These are phyloP conservation scores for Dillenia suffruticosa DNA, from an alignment of 164 flowering plant species.

Conservation along the genomic window DNA sequence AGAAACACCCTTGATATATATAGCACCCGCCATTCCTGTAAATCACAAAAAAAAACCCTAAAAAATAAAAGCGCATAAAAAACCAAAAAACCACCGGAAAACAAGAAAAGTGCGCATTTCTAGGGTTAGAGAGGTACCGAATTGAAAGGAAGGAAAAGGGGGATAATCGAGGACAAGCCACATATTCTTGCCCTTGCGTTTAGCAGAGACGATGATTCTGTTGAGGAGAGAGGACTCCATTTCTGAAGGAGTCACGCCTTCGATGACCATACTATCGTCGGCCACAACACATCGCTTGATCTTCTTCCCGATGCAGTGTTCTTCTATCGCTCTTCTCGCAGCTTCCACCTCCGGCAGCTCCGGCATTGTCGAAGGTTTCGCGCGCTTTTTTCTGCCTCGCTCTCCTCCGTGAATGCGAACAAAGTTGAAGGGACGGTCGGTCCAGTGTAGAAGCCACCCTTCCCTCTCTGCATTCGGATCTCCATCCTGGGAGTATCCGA, in stretches of 20 bases:
- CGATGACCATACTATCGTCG: slow-evolving; percentile 82
- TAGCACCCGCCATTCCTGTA: slow-evolving; percentile 92
- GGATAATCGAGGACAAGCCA: slow-evolving; percentile 92
- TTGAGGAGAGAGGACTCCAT: slow-evolving; percentile 67
- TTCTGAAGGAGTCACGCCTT: slow-evolving; percentile 62
- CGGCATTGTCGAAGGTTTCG: slow-evolving; percentile 52
- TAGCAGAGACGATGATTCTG: slow-evolving; percentile 75
- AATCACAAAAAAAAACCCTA: slow-evolving; percentile 1
- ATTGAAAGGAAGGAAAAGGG: slow-evolving; percentile 93
- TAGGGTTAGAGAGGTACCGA: slow-evolving; percentile 41
- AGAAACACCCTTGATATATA: slow-evolving; percentile 88
- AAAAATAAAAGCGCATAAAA: not conserved
- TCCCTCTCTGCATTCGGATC: no score
- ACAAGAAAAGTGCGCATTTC: not conserved
- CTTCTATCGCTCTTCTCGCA: slow-evolving; percentile 76
- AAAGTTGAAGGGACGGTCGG: no score
- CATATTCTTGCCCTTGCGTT: slow-evolving; percentile 90
- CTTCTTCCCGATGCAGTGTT: slow-evolving; percentile 68
- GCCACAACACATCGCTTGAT: slow-evolving; percentile 57
- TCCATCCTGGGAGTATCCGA: no score
- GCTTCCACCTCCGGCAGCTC: slow-evolving; percentile 99
- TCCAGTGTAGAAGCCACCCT: no score
- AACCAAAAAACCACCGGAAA: slow-evolving; percentile 4
- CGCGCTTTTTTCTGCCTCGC: slow-evolving; percentile 8
- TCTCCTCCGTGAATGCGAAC: no score